Evolutionary conservation across 768 basidiomycete species (phyloP), one percentile per base, ranked within the genome.

Genomic region (Mycena vitilis): DNA sequence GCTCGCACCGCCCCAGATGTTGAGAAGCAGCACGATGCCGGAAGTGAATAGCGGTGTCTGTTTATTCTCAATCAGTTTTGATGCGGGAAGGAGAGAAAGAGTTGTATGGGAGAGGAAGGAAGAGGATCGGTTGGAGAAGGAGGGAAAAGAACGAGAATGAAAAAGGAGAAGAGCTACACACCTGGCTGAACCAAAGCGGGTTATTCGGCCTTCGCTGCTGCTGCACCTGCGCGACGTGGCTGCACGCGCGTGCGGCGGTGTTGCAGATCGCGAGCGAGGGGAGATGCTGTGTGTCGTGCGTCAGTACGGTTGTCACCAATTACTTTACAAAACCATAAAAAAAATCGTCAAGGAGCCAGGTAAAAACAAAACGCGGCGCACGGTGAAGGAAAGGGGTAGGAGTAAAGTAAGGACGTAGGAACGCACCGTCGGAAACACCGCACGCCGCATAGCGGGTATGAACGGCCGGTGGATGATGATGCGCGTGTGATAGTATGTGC

Each of bases 241-340:
- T 83, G 57, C 83, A 86, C 0, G 88, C 88, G 13, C 90, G 81
- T 0, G 91, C 88, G 3, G 91, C 83, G 30, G 89, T 91, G 51
- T 86, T 85, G 75, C 89, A 91, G 63, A 91, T 91, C 0, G 89
- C 88, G 4, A 91, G 82, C 0, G 89, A 90, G 1, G 90, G 88
- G 68, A 89, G 85, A 20, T 60, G 40, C 66, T 68, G 40, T n/a
- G 13, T 7, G 42, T 25, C n/a, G n/a, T n/a, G n/a, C n/a, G n/a
- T n/a, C n/a, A n/a, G n/a, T n/a, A n/a, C n/a, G n/a, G n/a, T n/a
- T n/a, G n/a, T n/a, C n/a, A n/a, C n/a, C n/a, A n/a, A n/a, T n/a
- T n/a, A n/a, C n/a, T n/a, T n/a, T n/a, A n/a, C n/a, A n/a, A n/a
- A n/a, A n/a, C n/a, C n/a, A n/a, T n/a, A n/a, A n/a, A n/a, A n/a